A percentile compares a stretch with the other conserved stretches of the same genome.
phyloP scores from a whole-genome alignment of 1,284 basidiomycete species.

The Sanguinoderma infundibulare region DNA sequence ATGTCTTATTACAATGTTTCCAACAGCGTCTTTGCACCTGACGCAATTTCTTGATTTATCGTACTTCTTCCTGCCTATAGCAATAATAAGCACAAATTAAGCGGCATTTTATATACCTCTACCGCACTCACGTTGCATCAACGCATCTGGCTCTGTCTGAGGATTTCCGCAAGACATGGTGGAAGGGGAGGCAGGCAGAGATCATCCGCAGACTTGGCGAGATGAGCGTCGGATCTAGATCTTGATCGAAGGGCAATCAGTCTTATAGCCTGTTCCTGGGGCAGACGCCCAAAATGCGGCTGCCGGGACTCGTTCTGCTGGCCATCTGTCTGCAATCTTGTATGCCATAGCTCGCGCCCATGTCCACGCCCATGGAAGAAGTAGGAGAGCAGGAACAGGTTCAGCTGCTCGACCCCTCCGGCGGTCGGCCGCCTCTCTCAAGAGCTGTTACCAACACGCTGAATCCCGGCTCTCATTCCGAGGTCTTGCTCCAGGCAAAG shows the following conservation, averaged over 20 bases:
- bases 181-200: not conserved
- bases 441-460: constrained; percentile 21
- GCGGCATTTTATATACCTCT: not conserved
- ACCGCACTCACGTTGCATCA: constrained; percentile 63
- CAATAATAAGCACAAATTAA: not conserved
- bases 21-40: constrained; percentile 67
- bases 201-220: not conserved
- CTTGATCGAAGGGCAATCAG: not conserved
- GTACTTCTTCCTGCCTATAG: constrained; percentile 61
- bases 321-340: not conserved
- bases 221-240: constrained; percentile 4
- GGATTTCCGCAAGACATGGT: constrained; percentile 60
- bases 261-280: not conserved
- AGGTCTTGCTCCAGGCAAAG: constrained; percentile 33
- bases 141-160: constrained; percentile 53
- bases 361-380: not conserved
- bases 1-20: constrained; percentile 76
- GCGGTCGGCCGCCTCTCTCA: constrained; percentile 19
- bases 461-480: constrained; percentile 17
- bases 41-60: constrained; percentile 69
- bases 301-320: not conserved
- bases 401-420: constrained; percentile 11
- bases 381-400: constrained; percentile 8
- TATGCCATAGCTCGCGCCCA: not conserved
- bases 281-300: not conserved